A percentile compares a stretch with the other conserved stretches of the same genome.
phyloP scores from a whole-genome alignment of 1,284 basidiomycete genomes.

The Cystobasidiaceae sp. region DNA sequence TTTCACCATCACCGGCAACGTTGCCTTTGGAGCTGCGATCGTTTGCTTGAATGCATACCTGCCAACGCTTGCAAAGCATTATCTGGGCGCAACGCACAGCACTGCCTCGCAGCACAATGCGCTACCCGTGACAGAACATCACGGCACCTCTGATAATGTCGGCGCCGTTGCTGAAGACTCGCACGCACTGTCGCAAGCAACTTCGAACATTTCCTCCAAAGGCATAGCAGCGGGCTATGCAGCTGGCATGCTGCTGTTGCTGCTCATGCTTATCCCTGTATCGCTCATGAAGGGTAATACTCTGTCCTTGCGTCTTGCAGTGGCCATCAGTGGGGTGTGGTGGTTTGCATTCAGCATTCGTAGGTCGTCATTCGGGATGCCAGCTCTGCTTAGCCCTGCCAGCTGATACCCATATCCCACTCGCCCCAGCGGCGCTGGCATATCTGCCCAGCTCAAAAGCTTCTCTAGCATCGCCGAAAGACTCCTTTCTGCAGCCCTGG shows the following conservation, averaged over 20 bases:
- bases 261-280: conserved; percentile 68
- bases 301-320: conserved; percentile 32
- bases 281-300: conserved; percentile 48
- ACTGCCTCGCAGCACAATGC: not conserved
- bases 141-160: not conserved
- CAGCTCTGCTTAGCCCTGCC: not conserved
- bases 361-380: conserved; percentile 32
- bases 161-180: no score
- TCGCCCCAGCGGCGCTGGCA: conserved; percentile 9
- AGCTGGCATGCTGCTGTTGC: conserved; percentile 62
- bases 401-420: not conserved
- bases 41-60: conserved; percentile 88
- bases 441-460: conserved; percentile 23
- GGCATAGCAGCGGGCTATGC: conserved; percentile 79
- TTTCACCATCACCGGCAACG: conserved; percentile 67
- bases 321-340: conserved; percentile 30
- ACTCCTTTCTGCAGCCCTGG: conserved; percentile 26
- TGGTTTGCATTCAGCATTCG: conserved; percentile 34
- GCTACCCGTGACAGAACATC: not conserved
- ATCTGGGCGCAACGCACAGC: not conserved
- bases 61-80: conserved; percentile 58
- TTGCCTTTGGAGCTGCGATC: conserved; percentile 72
- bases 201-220: conserved; percentile 69
- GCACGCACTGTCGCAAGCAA: conserved; percentile 43
- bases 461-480: not conserved